Evolutionary conservation across 306 rosid genomes (phyloP).

Genomic region (Rosa multiflora): DNA sequence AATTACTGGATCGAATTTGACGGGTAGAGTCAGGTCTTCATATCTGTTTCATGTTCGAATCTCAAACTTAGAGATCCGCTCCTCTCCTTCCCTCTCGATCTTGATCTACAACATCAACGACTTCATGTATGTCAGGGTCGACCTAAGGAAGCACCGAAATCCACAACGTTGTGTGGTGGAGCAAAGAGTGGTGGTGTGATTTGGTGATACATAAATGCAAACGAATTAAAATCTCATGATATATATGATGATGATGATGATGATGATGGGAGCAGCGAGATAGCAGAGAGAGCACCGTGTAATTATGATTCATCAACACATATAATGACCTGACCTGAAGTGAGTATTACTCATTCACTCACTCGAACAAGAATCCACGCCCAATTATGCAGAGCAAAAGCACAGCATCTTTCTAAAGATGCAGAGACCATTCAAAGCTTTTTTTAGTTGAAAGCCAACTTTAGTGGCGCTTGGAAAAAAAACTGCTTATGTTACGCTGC

Average conservation of each 20-base stretch:
- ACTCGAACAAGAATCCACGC: constrained; percentile 33
- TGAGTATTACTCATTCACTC: constrained; percentile 11
- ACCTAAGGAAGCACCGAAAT: too few relatives aligned
- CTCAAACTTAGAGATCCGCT: too few relatives aligned
- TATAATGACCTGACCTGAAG: constrained; percentile 10
- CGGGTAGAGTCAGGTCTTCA: too few relatives aligned
- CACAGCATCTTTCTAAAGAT: constrained; percentile 60
- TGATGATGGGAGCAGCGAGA: not conserved
- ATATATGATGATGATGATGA: not conserved
- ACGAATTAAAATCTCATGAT: constrained; percentile 24
- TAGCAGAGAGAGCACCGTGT: constrained; percentile 46
- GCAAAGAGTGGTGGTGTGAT: constrained; percentile 13
- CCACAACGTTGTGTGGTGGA: too few relatives aligned
- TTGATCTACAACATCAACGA: too few relatives aligned
- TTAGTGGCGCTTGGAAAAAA: not conserved
- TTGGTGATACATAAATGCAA: constrained; percentile 53
- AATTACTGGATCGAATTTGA: too few relatives aligned
- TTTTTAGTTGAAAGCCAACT: constrained; percentile 12
- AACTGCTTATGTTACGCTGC: not conserved
- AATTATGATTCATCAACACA: constrained; percentile 24
- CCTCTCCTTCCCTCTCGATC: too few relatives aligned
- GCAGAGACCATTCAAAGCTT: constrained; percentile 68
- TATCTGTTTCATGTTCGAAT: too few relatives aligned
- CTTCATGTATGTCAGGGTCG: too few relatives aligned
- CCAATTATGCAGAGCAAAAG: constrained; percentile 34